These are phyloP conservation scores for Fusarium irregulare DNA, from an alignment of 2,329 filamentous ascomycete species.

Conservation along the genomic window DNA sequence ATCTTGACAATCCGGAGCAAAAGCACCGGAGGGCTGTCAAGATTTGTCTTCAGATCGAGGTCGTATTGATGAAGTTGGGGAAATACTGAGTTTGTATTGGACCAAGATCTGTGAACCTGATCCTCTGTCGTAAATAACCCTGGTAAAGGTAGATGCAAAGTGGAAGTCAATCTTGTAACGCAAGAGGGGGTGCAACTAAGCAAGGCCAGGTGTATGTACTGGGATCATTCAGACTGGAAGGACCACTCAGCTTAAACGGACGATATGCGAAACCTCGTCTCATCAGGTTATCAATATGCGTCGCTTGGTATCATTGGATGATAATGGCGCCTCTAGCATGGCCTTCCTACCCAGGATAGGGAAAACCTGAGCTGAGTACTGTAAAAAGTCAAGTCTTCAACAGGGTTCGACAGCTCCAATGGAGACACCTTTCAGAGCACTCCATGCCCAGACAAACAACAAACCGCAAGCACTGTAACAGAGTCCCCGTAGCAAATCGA, in stretches of 20 bases:
- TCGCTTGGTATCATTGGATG: slow-evolving; percentile 19
- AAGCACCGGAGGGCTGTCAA: slow-evolving; percentile 31
- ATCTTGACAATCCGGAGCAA: slow-evolving; percentile 40
- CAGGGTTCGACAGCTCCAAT: slow-evolving; percentile 18
- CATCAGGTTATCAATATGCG: slow-evolving; percentile 19
- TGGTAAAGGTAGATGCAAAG: slow-evolving; percentile 19
- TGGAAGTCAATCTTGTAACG: slow-evolving; percentile 37
- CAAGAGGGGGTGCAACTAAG: slow-evolving; percentile 23
- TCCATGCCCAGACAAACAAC: slow-evolving; percentile 29
- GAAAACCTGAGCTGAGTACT: slow-evolving; percentile 18
- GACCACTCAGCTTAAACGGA: slow-evolving; percentile 18
- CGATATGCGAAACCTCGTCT: slow-evolving; percentile 16
- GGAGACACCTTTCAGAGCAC: slow-evolving; percentile 27
- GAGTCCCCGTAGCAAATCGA: slow-evolving; percentile 3
- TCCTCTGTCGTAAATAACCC: slow-evolving; percentile 17
- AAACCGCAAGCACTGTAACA: slow-evolving; percentile 9
- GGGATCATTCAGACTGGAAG: background rate
- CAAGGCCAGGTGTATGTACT: slow-evolving; percentile 1
- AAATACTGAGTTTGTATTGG: slow-evolving; percentile 7
- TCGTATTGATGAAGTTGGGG: slow-evolving; percentile 11
- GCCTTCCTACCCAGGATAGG: slow-evolving; percentile 6
- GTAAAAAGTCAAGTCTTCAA: slow-evolving; percentile 8
- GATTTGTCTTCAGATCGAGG: slow-evolving; percentile 3
- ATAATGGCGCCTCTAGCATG: slow-evolving; percentile 5
- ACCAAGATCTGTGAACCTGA: slow-evolving; percentile 16